phyloP scores from a whole-genome alignment of 495 filamentous ascomycete genomes.

The Massariosphaeria phaeospora region DNA sequence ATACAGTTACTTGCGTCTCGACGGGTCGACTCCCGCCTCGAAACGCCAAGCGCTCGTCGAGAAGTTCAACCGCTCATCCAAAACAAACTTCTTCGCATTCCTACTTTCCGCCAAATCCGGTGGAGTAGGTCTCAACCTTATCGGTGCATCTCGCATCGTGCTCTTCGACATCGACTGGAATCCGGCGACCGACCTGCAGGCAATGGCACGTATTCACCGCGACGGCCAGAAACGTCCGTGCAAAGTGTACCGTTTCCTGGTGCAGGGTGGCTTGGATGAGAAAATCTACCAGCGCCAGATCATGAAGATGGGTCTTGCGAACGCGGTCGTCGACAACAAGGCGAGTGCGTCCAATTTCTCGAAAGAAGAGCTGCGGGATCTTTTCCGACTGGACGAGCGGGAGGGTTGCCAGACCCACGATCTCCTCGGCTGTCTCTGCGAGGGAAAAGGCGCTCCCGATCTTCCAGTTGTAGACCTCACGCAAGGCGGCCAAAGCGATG shows the following conservation, averaged over 20 bases:
- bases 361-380: slow-evolving; percentile 61
- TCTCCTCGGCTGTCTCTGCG: slow-evolving; percentile 62
- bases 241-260: slow-evolving; percentile 69
- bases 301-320: slow-evolving; percentile 67
- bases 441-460: slow-evolving; percentile 47
- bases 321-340: slow-evolving; percentile 63
- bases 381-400: slow-evolving; percentile 64
- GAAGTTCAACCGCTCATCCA: slow-evolving; percentile 62
- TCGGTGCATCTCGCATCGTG: slow-evolving; percentile 68
- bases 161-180: slow-evolving; percentile 86
- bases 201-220: slow-evolving; percentile 80
- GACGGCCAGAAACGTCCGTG: slow-evolving; percentile 70
- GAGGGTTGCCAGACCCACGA: slow-evolving; percentile 64
- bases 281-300: slow-evolving; percentile 83
- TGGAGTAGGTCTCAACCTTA: slow-evolving; percentile 71
- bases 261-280: slow-evolving; percentile 70
- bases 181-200: slow-evolving; percentile 72
- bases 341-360: slow-evolving; percentile 58
- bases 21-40: slow-evolving; percentile 62
- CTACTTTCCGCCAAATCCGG: slow-evolving; percentile 75
- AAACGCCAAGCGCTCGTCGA: slow-evolving; percentile 74
- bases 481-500: slow-evolving; percentile 34
- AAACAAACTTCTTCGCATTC: slow-evolving; percentile 62
- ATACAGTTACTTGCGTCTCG: slow-evolving; percentile 65
- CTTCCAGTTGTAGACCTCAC: background rate